Base-by-base conservation (phyloP, 495 filamentous ascomycete genomes). In the Penicillium psychrofluorescens region DNA sequence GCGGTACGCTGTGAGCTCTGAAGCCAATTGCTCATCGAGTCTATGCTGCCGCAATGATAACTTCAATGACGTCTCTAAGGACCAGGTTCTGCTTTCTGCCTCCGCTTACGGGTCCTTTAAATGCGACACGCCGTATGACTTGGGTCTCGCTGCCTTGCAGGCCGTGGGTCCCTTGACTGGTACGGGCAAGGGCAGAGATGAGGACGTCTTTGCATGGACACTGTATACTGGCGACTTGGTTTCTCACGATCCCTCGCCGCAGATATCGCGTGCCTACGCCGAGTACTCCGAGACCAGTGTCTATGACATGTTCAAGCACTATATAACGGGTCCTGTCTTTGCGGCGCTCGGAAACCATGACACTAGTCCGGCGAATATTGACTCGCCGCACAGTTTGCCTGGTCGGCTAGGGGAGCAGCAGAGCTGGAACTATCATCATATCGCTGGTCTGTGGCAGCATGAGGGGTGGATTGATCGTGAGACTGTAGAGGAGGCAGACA, bases 41-140 rank as follows among this genome's bases (percentile, higher is more conserved):
- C 48, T 82, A 42, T 82, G 78, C 55, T 82, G 78, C 45, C 65
- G 78, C 36, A 55, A 39, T n/a, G 70, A 74, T 40, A 59, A 56
- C 7, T 50, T 56, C 36, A 72, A 75, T 45, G 51, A 61, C 1
- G 56, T 46, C 10, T 52, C 55, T 0, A 38, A 47, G 2, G 45
- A 61, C 11, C 48, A 64, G 6, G 55, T 74, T 37, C 37, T 63
- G 11, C 44, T 71, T 27, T 73, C 77, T 7, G 77, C 79, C 5
- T 65, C 74, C 0, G 54, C 74, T 0, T 81, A 79, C 48, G 78
- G 77, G 11, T 58, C 64, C 6, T 81, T 70, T 56, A 58, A 59
- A 29, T 81, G 78, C 45, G 78, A 81, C 46, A 74, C 76, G 7
- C 79, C 77, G 4, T 80, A 79, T 44, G 77, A 78, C 35, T 64